A percentile compares a stretch with the other conserved stretches of the same genome.
Evolutionary conservation across 768 basidiomycete species (phyloP).

Genomic region (Fomitopsis pulvina): DNA sequence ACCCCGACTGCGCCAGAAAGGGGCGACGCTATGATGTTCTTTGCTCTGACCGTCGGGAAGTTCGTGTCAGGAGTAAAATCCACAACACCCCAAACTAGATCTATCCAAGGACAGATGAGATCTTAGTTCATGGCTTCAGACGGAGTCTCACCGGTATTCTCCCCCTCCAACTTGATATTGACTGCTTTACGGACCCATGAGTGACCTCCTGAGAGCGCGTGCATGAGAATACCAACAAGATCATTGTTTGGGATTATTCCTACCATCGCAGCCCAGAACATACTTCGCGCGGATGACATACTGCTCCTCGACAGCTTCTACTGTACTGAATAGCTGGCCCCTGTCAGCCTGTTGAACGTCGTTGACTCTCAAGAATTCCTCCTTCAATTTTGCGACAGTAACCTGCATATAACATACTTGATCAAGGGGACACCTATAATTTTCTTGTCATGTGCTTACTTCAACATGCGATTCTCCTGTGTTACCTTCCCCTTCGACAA

Average conservation of each 20-base stretch:
- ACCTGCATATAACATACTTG: neutral
- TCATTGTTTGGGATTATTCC: neutral
- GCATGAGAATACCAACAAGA: neutral
- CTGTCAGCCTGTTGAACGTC: neutral
- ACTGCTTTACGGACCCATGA: slow-evolving; percentile 31
- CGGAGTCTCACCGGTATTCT: slow-evolving; percentile 23
- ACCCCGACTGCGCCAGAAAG: neutral
- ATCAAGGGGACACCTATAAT: too few species aligned
- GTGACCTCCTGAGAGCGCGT: slow-evolving; percentile 20
- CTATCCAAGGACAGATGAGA: slow-evolving; percentile 9
- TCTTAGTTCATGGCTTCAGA: neutral
- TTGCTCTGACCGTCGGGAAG: slow-evolving; percentile 37
- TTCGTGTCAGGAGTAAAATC: slow-evolving; percentile 63
- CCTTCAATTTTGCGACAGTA: neutral
- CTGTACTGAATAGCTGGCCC: neutral
- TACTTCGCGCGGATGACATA: slow-evolving; percentile 26
- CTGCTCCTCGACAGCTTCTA: slow-evolving; percentile 40
- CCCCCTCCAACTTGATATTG: slow-evolving; percentile 31
- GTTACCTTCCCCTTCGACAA: slow-evolving; percentile 14
- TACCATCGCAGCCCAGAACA: slow-evolving; percentile 30
- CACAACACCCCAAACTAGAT: slow-evolving; percentile 34
- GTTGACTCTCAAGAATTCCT: slow-evolving; percentile 16
- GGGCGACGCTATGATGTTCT: neutral
- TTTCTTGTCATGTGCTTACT: neutral
- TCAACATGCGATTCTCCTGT: neutral